These are phyloP conservation scores for Lasiodiplodia theobromae DNA, from an alignment of 2,329 filamentous ascomycete genomes.

Conservation along the genomic window DNA sequence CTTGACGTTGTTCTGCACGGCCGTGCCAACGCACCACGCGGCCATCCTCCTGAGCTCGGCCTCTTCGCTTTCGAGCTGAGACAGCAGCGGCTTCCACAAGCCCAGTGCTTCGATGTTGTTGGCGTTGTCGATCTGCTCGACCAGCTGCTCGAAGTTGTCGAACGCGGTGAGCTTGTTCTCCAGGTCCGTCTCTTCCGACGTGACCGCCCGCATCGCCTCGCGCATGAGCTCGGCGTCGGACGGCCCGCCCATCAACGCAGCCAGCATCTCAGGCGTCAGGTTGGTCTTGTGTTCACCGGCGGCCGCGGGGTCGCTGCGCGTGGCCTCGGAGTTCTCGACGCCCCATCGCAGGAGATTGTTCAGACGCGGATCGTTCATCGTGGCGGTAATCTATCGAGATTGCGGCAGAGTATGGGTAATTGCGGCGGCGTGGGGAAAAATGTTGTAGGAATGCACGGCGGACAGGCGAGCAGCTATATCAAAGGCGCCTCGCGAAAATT, in stretches of 20 bases:
- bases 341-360: slow-evolving; percentile 84
- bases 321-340: slow-evolving; percentile 66
- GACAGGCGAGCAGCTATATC: slow-evolving; percentile 22
- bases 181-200: slow-evolving; percentile 67
- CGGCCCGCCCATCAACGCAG: slow-evolving; percentile 79
- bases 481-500: slow-evolving; percentile 18
- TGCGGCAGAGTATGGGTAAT: slow-evolving; percentile 3
- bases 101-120: slow-evolving; percentile 85
- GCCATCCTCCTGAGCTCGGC: slow-evolving; percentile 80
- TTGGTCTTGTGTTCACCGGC: slow-evolving; percentile 42
- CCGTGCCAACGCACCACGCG: slow-evolving; percentile 93
- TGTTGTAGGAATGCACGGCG: neutral
- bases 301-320: slow-evolving; percentile 44
- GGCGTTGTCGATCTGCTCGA: slow-evolving; percentile 94
- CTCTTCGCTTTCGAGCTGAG: slow-evolving; percentile 72
- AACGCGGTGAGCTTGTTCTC: slow-evolving; percentile 84
- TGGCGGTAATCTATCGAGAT: slow-evolving; percentile 29
- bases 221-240: slow-evolving; percentile 94
- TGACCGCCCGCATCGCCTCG: slow-evolving; percentile 79
- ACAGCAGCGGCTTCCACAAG: slow-evolving; percentile 82
- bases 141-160: slow-evolving; percentile 93
- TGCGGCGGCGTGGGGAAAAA: neutral
- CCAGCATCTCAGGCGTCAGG: slow-evolving; percentile 74
- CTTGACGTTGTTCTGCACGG: slow-evolving; percentile 93
- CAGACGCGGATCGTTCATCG: slow-evolving; percentile 67